These are phyloP conservation scores for Penicillium paneum DNA, from an alignment of 2,329 filamentous ascomycete genomes.

Conservation along the genomic window DNA sequence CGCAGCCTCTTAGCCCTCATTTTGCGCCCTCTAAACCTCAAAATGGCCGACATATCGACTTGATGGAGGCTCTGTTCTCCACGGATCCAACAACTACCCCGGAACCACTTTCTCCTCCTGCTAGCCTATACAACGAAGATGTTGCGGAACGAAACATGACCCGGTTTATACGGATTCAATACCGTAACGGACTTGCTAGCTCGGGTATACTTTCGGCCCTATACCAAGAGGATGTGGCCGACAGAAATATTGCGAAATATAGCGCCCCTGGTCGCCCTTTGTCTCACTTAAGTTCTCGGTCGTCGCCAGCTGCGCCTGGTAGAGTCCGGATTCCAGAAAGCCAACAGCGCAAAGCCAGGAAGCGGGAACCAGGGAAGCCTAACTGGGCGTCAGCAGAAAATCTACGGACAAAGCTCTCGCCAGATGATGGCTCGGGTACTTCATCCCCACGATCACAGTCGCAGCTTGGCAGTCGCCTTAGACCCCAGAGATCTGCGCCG, in stretches of 20 bases:
- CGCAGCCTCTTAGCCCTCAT: slow-evolving; percentile 22
- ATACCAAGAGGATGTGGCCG: slow-evolving; percentile 44
- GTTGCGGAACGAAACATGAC: slow-evolving; percentile 45
- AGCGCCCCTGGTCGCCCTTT: slow-evolving; percentile 20
- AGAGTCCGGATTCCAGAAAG: slow-evolving; percentile 17
- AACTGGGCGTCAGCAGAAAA: slow-evolving; percentile 25
- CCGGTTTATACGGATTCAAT: slow-evolving; percentile 29
- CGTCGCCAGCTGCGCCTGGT: slow-evolving; percentile 19
- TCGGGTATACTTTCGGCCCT: slow-evolving; percentile 35
- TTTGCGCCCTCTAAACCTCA: slow-evolving; percentile 20
- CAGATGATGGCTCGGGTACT: slow-evolving; percentile 2
- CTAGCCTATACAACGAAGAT: slow-evolving; percentile 43
- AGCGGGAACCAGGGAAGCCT: slow-evolving; percentile 11
- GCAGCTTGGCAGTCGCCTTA: slow-evolving; percentile 15
- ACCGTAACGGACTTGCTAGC: slow-evolving; percentile 27
- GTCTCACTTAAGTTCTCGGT: slow-evolving; percentile 21
- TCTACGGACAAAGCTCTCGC: slow-evolving; percentile 17
- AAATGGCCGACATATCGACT: slow-evolving; percentile 38
- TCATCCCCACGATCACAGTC: slow-evolving; percentile 5
- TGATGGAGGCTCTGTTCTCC: slow-evolving; percentile 40
- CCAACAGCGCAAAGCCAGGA: slow-evolving; percentile 7
- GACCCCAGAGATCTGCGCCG: slow-evolving; percentile 33
- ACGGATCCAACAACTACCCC: slow-evolving; percentile 26
- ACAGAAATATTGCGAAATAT: slow-evolving; percentile 38
- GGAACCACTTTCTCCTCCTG: slow-evolving; percentile 29